Base-by-base conservation (phyloP, 202 grass and related monocot genomes). In the Dendrocalamus latiflorus region DNA sequence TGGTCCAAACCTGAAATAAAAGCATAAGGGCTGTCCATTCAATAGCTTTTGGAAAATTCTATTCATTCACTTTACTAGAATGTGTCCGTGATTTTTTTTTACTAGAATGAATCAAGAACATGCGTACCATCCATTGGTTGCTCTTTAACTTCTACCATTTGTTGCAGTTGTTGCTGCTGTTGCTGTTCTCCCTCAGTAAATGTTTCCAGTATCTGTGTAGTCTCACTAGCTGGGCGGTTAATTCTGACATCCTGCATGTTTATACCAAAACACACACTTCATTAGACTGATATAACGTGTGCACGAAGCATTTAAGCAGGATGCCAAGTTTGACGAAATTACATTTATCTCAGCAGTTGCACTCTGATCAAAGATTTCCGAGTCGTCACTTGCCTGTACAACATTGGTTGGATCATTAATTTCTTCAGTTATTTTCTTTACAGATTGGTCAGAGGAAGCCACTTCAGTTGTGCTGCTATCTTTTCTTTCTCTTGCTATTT, bases 221-320 rank as follows among this genome's bases (percentile, higher is more conserved):
- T 56, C 58, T 89, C 85, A 79, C 56, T 68, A 26, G 47, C 61
- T 80, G 21, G 81, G 20, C 51, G 28, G 10, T 13, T 24, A 18
- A 17, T 86, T 21, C 6, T 68, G 51, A 13, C 16, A 56, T 28
- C 78, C 96, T 95, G 83, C 83, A 86, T 70, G 45, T 83, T 62
- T 73, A 65, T 6, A 75, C 24, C 26, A 55, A 6, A 73, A 54
- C 14, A 36, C 12, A 75, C 41, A 25, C 6, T 37, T 67, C 42
- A 59, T 54, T 66, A 68, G 14, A 75, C 36, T 0, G 3, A 45
- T 72, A 47, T 18, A 78, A 59, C 28, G 69, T 21, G 26, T 49
- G 6, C 10, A 37, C 5, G 11, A 71, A 42, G 15, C 12, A 17
- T 72, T 82, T 24, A 71, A 38, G 55, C 36, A 65, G 6, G 25